Evolutionary conservation across 2,329 filamentous ascomycete species (phyloP), one percentile per base, ranked within the genome.

Genomic region (Aureobasidium leucospermi): DNA sequence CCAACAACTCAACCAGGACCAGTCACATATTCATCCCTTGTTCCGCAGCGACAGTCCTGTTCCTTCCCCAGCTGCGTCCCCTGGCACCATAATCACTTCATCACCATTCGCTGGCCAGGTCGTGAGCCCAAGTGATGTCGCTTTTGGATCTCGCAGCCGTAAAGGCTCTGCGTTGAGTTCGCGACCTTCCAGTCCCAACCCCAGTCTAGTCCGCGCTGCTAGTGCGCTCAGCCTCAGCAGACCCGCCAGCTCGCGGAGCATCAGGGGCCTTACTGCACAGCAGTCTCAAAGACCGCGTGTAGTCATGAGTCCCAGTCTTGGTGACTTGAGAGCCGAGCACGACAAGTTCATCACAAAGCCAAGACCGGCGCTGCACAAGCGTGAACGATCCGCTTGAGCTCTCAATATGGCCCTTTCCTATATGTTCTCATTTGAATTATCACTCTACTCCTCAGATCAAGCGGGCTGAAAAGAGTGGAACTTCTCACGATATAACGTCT

Each of bases 1-100:
- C 10, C 34, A 57, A 55, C 49, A 53, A 34, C 34, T 52, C 16
- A 42, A 65, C 8, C 65, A 71, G 15, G 79, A 79, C 66, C 86
- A 91, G 69, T 78, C 84, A 3, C 84, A 90, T 67, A 90, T 91
- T 47, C 88, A 92, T 70, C 88, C 88, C 8, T 79, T 92, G 3
- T 91, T 92, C 75, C 81, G 88, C 61, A 85, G 85, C 6, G 86
- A 89, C 68, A 88, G 84, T 42, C 86, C 86, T 0, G 80, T 78
- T 1, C 86, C 87, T 7, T 85, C 87, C 1, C 67, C 87, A 0
- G 73, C 82, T 6, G 79, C 81, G 1, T 88, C 86, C 0, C 85
- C 86, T 0, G 86, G 87, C 0, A 92, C 88, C 0, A 79, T 86
- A 15, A 86, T 92, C 51, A 77, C 84, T 10, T 88, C 87, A 0